Evolutionary conservation across 371 early-diverging fungal genomes (phyloP), one percentile per base, ranked within the genome.

Genomic region (Mortierella sp.): DNA sequence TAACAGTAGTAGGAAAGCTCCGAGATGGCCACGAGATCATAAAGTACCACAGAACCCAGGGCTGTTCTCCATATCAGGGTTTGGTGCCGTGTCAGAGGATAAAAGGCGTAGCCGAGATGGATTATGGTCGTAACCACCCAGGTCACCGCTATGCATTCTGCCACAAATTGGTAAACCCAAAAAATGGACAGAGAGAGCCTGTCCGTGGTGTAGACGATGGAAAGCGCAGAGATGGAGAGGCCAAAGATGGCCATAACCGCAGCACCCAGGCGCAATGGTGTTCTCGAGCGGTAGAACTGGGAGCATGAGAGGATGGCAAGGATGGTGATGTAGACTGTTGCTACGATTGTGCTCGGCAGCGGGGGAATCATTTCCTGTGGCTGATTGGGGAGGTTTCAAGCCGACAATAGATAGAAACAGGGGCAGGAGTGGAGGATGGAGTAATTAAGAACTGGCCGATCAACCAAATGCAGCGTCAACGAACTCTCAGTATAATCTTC

Each of bases 91-190:
- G 78, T 76, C 32, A 64, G 19, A 2, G 78, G 78, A 43, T 76
- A 76, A 42, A 76, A 76, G 43, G 78, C 70, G 26, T 76, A 76
- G 19, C 78, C 78, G 37, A 76, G 78, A 24, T 76, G 78, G 50
- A 76, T 76, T 30, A 76, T 76, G 34, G 78, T 76, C 7, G 65
- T 60, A 50, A 76, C 50, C 39, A 76, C 62, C 78, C 78, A 76
- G 11, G 78, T 76, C 21, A 76, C 57, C 0, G 78, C 60, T 6
- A 76, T 49, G 39, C 65, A 69, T 37, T 76, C 78, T 9, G 70
- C 78, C 9, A 76, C 46, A 39, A 70, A 70, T 21, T 76, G 78
- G 34, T 76, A 69, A 24, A 76, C 62, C 70, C 70, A 70, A 27
- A 65, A 76, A 51, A 60, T 32, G 12, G 70, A 52, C 12, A 61